Evolutionary conservation across 495 filamentous ascomycete species (phyloP).

Genomic region (Aspergillus affinis): DNA sequence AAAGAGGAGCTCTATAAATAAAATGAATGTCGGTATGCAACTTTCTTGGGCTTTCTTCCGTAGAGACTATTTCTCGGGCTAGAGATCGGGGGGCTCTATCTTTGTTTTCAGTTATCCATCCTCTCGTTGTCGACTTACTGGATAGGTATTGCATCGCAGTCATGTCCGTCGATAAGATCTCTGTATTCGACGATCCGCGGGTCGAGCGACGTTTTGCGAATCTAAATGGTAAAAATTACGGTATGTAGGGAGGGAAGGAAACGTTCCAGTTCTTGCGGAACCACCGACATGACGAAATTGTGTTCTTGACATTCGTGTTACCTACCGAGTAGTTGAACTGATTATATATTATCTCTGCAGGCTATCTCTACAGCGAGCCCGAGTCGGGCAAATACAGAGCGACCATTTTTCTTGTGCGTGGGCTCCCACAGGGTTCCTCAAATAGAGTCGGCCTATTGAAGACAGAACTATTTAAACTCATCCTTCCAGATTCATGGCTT

Average conservation of each 20-base stretch:
- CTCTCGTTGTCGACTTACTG: neutral
- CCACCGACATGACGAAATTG: neutral
- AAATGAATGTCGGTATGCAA: slow-evolving; percentile 13
- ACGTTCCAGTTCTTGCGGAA: neutral
- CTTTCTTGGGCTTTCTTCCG: too few relatives aligned
- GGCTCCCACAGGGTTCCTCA: neutral
- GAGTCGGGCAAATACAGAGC: slow-evolving; percentile 47
- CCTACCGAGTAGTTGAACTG: slow-evolving; percentile 2
- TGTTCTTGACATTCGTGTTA: neutral
- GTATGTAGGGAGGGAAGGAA: slow-evolving; percentile 29
- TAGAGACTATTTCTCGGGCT: too few relatives aligned
- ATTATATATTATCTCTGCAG: slow-evolving; percentile 29
- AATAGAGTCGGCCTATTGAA: neutral
- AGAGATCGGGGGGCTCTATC: neutral
- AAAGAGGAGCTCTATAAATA: slow-evolving; percentile 17
- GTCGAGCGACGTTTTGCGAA: slow-evolving; percentile 59
- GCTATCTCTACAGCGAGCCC: slow-evolving; percentile 68
- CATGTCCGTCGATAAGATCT: slow-evolving; percentile 60
- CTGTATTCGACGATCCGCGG: slow-evolving; percentile 58
- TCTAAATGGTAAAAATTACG: slow-evolving; percentile 65
- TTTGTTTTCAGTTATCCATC: slow-evolving; percentile 1
- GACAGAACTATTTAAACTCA: neutral
- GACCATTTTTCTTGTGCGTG: slow-evolving; percentile 65
- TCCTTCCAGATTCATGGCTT: slow-evolving; percentile 58
- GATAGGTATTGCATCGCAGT: neutral